Conservation (phyloP, 495 filamentous ascomycete species). For the Trichocladium antarcticum region DNA sequence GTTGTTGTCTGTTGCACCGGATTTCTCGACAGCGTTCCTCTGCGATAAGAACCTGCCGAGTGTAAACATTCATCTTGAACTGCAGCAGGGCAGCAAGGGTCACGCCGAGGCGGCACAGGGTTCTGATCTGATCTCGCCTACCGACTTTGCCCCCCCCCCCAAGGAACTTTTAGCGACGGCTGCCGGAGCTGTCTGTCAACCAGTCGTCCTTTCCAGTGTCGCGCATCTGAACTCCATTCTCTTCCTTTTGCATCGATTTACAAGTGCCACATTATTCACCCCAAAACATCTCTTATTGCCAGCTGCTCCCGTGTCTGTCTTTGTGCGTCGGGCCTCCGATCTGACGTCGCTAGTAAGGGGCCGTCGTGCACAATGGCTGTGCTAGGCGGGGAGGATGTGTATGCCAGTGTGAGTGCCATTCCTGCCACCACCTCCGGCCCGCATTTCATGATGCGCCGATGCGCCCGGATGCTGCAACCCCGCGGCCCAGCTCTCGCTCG, state of each 20-base stretch:
- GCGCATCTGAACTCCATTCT: no score
- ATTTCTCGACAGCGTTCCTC: not conserved
- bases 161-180: no score
- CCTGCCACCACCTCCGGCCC: not conserved
- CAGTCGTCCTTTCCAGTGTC: no score
- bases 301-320: not conserved
- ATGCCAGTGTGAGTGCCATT: slow-evolving; percentile 40
- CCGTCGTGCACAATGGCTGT: slow-evolving; percentile 18
- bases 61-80: slow-evolving; percentile 1
- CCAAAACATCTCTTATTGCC: not conserved
- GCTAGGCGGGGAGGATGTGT: slow-evolving; percentile 40
- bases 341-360: slow-evolving; percentile 12
- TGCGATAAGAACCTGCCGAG: not conserved
- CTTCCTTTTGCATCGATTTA: no score
- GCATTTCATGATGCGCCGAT: not conserved
- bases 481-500: not conserved
- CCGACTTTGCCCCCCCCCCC: not conserved
- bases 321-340: not conserved
- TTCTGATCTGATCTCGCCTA: not conserved
- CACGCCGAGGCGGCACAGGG: not conserved
- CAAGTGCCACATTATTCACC: not conserved
- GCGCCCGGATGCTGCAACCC: not conserved
- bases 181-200: no score
- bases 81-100: not conserved
- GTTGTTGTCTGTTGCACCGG: not conserved